Evolutionary conservation across 2,329 filamentous ascomycete species (phyloP).

Genomic region (Metarhizium guizhouense): DNA sequence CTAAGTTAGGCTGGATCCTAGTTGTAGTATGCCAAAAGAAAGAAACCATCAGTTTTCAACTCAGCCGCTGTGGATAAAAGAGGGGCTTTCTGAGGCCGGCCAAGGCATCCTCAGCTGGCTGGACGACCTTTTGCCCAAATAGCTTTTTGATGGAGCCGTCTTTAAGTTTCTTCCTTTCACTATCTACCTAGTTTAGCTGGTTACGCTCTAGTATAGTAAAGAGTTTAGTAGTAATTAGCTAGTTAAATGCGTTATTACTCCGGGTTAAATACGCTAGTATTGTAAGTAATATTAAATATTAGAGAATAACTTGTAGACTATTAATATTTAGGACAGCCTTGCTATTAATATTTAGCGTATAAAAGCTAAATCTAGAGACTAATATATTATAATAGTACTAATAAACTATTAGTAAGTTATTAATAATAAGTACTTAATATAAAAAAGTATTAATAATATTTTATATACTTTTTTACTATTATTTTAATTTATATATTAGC

Average conservation of each 20-base stretch:
- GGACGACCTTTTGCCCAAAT: no score
- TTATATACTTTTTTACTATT: slow-evolving; percentile 18
- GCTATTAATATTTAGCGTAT: slow-evolving; percentile 13
- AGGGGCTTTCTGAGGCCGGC: no score
- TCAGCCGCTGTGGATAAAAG: no score
- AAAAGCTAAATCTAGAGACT: slow-evolving; percentile 13
- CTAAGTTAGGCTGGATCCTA: no score
- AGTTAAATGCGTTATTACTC: no score
- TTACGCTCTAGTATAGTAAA: not conserved
- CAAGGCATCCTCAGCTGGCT: no score
- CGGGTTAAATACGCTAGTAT: slow-evolving; percentile 14
- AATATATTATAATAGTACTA: slow-evolving; percentile 14
- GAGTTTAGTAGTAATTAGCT: no score
- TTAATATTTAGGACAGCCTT: slow-evolving; percentile 16
- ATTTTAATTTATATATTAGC: slow-evolving; percentile 15
- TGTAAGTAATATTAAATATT: slow-evolving; percentile 20
- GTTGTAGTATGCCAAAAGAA: no score
- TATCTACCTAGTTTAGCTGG: not conserved
- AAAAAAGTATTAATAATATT: slow-evolving; percentile 5
- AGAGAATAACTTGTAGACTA: slow-evolving; percentile 15
- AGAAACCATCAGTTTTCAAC: no score
- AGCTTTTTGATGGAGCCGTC: not conserved
- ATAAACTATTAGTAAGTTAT: not conserved
- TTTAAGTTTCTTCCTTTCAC: not conserved
- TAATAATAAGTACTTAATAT: no score